phyloP scores from a whole-genome alignment of 2,329 filamentous ascomycete genomes.

The Alternaria sp. region DNA sequence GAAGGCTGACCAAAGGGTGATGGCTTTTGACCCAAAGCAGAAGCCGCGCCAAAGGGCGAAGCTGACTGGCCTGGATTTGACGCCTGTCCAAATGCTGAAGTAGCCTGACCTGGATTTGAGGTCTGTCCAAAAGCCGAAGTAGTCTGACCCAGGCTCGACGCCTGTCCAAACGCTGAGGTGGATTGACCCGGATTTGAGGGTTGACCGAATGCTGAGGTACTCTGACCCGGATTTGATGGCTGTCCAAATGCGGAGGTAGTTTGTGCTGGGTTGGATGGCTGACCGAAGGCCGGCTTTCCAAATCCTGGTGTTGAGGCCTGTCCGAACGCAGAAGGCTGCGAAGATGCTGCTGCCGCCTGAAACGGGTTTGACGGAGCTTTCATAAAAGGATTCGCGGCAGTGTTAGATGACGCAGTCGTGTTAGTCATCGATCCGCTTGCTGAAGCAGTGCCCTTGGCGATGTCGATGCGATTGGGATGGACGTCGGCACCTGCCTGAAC shows the following conservation, averaged over 20 bases:
- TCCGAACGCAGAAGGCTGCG: slow-evolving; percentile 43
- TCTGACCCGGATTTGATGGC: slow-evolving; percentile 38
- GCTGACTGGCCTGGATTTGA: slow-evolving; percentile 30
- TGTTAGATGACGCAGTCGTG: slow-evolving; percentile 9
- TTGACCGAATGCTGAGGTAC: slow-evolving; percentile 51
- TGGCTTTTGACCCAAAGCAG: slow-evolving; percentile 33
- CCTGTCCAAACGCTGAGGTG: slow-evolving; percentile 8
- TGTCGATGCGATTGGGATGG: slow-evolving; percentile 46
- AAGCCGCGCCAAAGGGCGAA: slow-evolving; percentile 53
- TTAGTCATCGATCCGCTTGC: slow-evolving; percentile 13
- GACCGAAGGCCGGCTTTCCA: slow-evolving; percentile 51
- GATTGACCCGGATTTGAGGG: slow-evolving; percentile 41
- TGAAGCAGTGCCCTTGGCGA: slow-evolving; percentile 34
- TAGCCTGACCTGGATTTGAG: slow-evolving; percentile 24
- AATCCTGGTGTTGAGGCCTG: slow-evolving; percentile 49
- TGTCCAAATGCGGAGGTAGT: slow-evolving; percentile 49
- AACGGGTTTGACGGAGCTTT: slow-evolving; percentile 23
- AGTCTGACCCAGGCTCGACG: slow-evolving; percentile 10
- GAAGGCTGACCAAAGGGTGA: slow-evolving; percentile 45
- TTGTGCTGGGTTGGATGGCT: slow-evolving; percentile 45
- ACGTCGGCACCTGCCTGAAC: slow-evolving; percentile 47
- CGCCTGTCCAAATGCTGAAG: slow-evolving; percentile 51
- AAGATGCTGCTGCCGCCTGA: slow-evolving; percentile 21
- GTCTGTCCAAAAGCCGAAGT: slow-evolving; percentile 53
- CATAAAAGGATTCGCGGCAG: slow-evolving; percentile 37